These are phyloP conservation scores for Lachancea fermentati DNA, from an alignment of 805 yeast genomes.

Conservation along the genomic window DNA sequence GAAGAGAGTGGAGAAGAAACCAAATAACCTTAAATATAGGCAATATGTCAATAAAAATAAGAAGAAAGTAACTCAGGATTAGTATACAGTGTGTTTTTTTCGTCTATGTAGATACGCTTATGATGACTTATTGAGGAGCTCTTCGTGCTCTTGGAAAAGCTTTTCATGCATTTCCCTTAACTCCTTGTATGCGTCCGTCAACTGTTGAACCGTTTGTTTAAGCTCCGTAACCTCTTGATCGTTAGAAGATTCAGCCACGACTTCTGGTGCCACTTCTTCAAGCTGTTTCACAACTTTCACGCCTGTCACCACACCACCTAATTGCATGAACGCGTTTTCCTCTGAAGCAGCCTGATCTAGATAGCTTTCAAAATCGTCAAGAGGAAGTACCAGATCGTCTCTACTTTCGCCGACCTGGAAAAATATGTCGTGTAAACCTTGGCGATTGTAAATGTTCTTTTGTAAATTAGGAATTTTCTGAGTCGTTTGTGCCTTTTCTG, in stretches of 20 bases:
- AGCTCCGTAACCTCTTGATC: constrained; percentile 34
- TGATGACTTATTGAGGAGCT: constrained; percentile 19
- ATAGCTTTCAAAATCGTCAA: constrained; percentile 42
- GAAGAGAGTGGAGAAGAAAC: constrained; percentile 36
- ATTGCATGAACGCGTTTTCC: constrained; percentile 46
- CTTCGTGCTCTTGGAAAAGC: constrained; percentile 45
- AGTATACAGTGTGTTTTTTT: neutral
- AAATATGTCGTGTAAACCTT: constrained; percentile 41
- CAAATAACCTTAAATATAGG: constrained; percentile 43
- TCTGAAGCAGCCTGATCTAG: constrained; percentile 44
- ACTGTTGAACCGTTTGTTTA: constrained; percentile 41
- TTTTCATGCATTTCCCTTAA: constrained; percentile 56
- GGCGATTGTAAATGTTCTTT: constrained; percentile 46
- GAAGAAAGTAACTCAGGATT: constrained; percentile 7
- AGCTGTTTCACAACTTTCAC: constrained; percentile 25
- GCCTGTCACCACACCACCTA: constrained; percentile 37
- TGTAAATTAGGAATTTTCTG: constrained; percentile 57
- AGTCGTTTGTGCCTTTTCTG: constrained; percentile 12
- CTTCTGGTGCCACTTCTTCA: constrained; percentile 8
- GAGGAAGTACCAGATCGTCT: constrained; percentile 17
- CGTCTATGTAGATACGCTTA: neutral
- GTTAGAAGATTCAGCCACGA: constrained; percentile 14
- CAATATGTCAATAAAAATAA: constrained; percentile 51
- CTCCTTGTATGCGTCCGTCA: constrained; percentile 56
- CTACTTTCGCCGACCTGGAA: constrained; percentile 27